phyloP scores from a whole-genome alignment of 306 rosid genomes.

The Carpinus viminea region DNA sequence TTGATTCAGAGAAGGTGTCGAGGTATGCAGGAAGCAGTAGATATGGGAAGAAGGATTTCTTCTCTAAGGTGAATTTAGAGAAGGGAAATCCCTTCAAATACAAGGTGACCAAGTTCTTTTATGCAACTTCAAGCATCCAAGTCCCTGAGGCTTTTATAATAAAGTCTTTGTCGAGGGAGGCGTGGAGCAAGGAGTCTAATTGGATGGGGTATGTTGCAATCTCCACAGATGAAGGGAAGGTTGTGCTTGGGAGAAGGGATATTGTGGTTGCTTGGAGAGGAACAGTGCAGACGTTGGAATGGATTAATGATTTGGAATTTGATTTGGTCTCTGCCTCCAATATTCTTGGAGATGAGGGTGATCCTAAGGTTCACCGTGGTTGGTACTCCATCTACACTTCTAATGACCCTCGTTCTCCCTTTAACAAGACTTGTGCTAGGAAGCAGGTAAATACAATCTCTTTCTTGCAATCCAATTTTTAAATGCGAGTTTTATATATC shows the following conservation, averaged over 20 bases:
- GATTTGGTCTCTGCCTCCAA: slow-evolving; percentile 37
- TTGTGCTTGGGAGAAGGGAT: slow-evolving; percentile 74
- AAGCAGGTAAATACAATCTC: slow-evolving; percentile 43
- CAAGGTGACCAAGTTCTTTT: slow-evolving; percentile 55
- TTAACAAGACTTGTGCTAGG: slow-evolving; percentile 50
- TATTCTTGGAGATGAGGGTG: slow-evolving; percentile 35
- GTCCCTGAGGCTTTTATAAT: slow-evolving; percentile 77
- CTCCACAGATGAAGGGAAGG: slow-evolving; percentile 72
- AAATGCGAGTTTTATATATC: no score
- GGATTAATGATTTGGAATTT: slow-evolving; percentile 62
- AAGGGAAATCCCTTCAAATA: slow-evolving; percentile 51
- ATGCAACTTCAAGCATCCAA: slow-evolving; percentile 55
- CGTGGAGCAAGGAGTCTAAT: slow-evolving; percentile 92
- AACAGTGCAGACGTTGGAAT: slow-evolving; percentile 61
- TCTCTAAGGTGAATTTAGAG: slow-evolving; percentile 48
- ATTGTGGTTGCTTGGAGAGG: slow-evolving; percentile 93
- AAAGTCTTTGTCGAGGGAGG: slow-evolving; percentile 72
- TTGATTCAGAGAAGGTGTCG: slow-evolving; percentile 52
- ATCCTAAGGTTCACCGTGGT: slow-evolving; percentile 57
- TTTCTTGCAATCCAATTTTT: no score
- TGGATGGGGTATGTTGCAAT: slow-evolving; percentile 91
- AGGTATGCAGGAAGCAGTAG: slow-evolving; percentile 56
- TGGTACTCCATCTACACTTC: slow-evolving; percentile 75
- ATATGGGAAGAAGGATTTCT: slow-evolving; percentile 45
- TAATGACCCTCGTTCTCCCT: slow-evolving; percentile 34